Evolutionary conservation across 345 rosid genomes (phyloP), one percentile per base, ranked within the genome.

Genomic region (Linum usitatissimum): DNA sequence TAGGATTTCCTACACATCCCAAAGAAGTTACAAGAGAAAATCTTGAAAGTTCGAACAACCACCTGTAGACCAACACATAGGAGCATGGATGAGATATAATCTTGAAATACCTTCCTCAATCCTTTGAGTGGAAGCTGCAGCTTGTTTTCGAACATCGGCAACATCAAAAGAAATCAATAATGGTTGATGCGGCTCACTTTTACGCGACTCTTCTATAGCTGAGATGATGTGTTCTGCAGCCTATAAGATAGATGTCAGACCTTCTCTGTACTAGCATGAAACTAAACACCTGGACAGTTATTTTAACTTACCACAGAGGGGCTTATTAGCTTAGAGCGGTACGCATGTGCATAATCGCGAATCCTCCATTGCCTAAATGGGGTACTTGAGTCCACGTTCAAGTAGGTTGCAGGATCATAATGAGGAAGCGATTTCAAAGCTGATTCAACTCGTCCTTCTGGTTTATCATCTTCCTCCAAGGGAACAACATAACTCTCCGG

Each of bases 331-430:
- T 82, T 83, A 28, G 92, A 79, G 62, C 84, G 85, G 77, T 90
- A 90, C 62, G 87, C 90, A 79, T 82, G 66, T 0, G 83, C 97
- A 72, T 77, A 90, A 76, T 90, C 97, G 28, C 95, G 95, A 71
- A 90, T 87, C 83, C 82, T 90, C 92, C 95, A 85, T 63, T 87
- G 87, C 59, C 83, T 79, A 54, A 87, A 90, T 17, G 86, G 72
- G 51, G 77, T 30, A 63, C 60, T 40, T 1, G 64, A 59, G 62
- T 77, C 80, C 10, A 56, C 64, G 20, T 64, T 78, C 62, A 76
- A 78, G 80, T 59, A 60, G 66, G 51, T 78, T 63, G 88, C 70
- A 60, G 87, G 81, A 76, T 74, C 84, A 73, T 79, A 80, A 23
- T 54, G 79, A 42, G 87, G 87, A 76, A 90, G 92, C 76, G 85